Evolutionary conservation across 495 filamentous ascomycete genomes (phyloP).

Genomic region (Neurospora terricola): DNA sequence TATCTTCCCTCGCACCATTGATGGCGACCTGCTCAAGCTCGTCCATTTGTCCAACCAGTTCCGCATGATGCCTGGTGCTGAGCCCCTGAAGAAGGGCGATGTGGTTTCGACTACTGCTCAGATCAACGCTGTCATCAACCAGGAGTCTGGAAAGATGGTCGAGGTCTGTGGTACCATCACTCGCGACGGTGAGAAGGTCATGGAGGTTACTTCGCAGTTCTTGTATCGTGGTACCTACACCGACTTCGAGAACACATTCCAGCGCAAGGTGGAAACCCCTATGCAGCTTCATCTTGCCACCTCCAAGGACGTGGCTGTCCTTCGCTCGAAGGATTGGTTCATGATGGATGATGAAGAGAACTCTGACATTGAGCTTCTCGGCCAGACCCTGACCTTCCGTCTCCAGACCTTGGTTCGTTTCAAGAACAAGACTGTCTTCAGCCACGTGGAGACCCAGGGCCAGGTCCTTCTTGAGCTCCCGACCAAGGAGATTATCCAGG

Average conservation of each 20-base stretch:
- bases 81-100: conserved; percentile 90
- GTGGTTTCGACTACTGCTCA: conserved; percentile 86
- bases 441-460: conserved; percentile 82
- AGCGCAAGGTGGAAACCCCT: conserved; percentile 89
- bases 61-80: conserved; percentile 93
- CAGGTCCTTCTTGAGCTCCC: conserved; percentile 90
- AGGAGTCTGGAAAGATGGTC: conserved; percentile 98
- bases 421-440: conserved; percentile 91
- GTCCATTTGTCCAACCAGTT: conserved; percentile 95
- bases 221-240: conserved; percentile 86
- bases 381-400: conserved; percentile 93
- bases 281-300: conserved; percentile 85
- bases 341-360: conserved; percentile 50
- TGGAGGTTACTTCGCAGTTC: conserved; percentile 98
- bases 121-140: conserved; percentile 96
- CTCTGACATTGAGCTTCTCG: conserved; percentile 74
- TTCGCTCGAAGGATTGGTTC: conserved; percentile 97
- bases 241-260: conserved; percentile 96
- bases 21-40: conserved; percentile 88
- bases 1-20: conserved; percentile 89
- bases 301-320: conserved; percentile 82
- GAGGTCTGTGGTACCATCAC: conserved; percentile 95
- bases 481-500: conserved; percentile 95
- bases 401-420: conserved; percentile 82
- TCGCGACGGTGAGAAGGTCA: conserved; percentile 76